Evolutionary conservation across 2,329 filamentous ascomycete species (phyloP).

Genomic region (Curvularia sp.): DNA sequence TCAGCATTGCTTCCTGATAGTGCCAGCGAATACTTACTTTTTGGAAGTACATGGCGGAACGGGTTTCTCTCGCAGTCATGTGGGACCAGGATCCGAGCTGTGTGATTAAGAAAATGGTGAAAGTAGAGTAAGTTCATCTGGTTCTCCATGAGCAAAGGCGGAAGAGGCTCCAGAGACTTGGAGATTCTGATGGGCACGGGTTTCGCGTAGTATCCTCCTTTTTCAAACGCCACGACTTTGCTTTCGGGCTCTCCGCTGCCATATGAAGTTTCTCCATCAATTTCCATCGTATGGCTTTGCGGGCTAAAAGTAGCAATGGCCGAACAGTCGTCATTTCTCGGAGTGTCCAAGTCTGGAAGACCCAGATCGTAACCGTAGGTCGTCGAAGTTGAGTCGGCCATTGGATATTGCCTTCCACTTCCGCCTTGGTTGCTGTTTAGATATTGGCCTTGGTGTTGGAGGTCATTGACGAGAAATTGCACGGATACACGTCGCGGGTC

Average conservation of each 20-base stretch:
- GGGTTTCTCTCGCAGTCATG: conserved; percentile 68
- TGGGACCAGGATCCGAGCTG: conserved; percentile 69
- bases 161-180: conserved; percentile 63
- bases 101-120: conserved; percentile 80
- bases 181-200: conserved; percentile 71
- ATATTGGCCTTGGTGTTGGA: conserved; percentile 25
- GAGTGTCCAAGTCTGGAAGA: conserved; percentile 71
- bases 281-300: conserved; percentile 35
- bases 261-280: conserved; percentile 47
- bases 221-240: conserved; percentile 62
- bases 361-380: conserved; percentile 77
- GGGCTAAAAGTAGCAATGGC: conserved; percentile 62
- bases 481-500: conserved; percentile 66
- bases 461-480: conserved; percentile 63
- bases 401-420: conserved; percentile 48
- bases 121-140: conserved; percentile 82
- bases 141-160: conserved; percentile 67
- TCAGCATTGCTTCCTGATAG: conserved; percentile 13
- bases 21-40: conserved; percentile 57
- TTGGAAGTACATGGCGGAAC: conserved; percentile 66
- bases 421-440: conserved; percentile 49
- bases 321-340: conserved; percentile 72
- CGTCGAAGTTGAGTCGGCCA: conserved; percentile 43
- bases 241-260: conserved; percentile 48
- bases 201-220: conserved; percentile 72